phyloP scores from a whole-genome alignment of 164 flowering plant genomes.

The Dillenia suffruticosa region DNA sequence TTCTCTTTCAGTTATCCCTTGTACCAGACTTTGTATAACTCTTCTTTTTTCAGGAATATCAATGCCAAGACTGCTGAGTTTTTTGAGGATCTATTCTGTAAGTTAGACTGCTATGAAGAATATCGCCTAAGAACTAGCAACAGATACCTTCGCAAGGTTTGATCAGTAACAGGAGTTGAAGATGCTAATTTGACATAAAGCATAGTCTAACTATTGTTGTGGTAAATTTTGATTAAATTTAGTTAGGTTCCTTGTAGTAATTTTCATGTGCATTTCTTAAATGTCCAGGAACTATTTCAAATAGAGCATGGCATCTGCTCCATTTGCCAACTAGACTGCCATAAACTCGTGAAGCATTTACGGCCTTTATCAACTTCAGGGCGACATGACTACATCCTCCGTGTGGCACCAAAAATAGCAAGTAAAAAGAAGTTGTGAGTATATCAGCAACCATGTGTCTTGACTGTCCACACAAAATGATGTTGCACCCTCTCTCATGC shows the following conservation, averaged over 20 bases:
- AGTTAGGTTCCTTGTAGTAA: not conserved
- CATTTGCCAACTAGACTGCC: slow-evolving; percentile 78
- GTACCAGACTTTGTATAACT: not conserved
- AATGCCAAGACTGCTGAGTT: slow-evolving; percentile 74
- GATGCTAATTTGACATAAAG: too few relatives aligned
- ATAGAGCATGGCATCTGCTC: slow-evolving; percentile 83
- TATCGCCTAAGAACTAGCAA: slow-evolving; percentile 75
- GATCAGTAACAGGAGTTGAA: slow-evolving; percentile 1
- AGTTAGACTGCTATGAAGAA: slow-evolving; percentile 69
- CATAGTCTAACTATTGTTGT: too few relatives aligned
- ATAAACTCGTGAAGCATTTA: slow-evolving; percentile 59
- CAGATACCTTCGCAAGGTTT: slow-evolving; percentile 71
- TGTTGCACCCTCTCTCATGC: not conserved
- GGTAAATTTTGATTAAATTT: not conserved
- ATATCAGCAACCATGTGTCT: not conserved
- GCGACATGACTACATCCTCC: slow-evolving; percentile 49
- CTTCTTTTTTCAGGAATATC: slow-evolving; percentile 44
- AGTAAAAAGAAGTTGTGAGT: slow-evolving; percentile 61
- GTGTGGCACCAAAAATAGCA: slow-evolving; percentile 69
- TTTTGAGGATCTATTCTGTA: slow-evolving; percentile 91
- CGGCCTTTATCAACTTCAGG: slow-evolving; percentile 50
- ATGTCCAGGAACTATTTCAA: slow-evolving; percentile 75
- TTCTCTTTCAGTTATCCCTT: not conserved
- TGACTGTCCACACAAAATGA: not conserved
- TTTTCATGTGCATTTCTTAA: not conserved